These are phyloP conservation scores for Neckera pumila DNA, from an alignment of 225 moss, liverwort and hornwort genomes.

Conservation along the genomic window DNA sequence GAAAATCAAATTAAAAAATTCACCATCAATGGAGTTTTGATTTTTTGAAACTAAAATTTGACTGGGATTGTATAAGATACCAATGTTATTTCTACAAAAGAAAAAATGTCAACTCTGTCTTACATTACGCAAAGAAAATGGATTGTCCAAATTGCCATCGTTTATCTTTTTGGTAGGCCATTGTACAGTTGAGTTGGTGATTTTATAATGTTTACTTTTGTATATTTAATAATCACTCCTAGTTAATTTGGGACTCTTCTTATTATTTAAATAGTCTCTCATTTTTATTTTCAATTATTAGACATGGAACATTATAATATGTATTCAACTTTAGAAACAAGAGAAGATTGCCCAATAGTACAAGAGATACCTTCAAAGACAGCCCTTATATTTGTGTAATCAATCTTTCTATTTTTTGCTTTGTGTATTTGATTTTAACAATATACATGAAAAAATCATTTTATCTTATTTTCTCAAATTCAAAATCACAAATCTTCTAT, in stretches of 20 bases:
- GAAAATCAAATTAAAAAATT: no score
- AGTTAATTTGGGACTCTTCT: background rate
- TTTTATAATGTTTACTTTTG: background rate
- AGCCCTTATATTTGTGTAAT: background rate
- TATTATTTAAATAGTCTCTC: background rate
- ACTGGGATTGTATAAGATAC: no score
- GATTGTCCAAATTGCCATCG: no score
- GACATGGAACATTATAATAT: background rate
- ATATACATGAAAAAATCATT: background rate
- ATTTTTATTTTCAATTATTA: background rate
- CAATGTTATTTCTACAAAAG: no score
- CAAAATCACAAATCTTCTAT: background rate
- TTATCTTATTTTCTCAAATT: background rate
- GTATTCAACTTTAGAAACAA: background rate
- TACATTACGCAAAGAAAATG: no score
- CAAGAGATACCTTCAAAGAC: background rate
- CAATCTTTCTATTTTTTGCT: background rate
- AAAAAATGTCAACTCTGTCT: no score
- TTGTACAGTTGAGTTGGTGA: background rate
- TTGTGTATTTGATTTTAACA: background rate
- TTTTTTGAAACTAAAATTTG: no score
- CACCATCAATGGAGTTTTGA: no score
- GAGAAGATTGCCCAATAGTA: background rate
- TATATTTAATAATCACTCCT: background rate
- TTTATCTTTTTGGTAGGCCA: no score